phyloP scores from a whole-genome alignment of 768 basidiomycete species.

The Rhodocollybia butyracea region DNA sequence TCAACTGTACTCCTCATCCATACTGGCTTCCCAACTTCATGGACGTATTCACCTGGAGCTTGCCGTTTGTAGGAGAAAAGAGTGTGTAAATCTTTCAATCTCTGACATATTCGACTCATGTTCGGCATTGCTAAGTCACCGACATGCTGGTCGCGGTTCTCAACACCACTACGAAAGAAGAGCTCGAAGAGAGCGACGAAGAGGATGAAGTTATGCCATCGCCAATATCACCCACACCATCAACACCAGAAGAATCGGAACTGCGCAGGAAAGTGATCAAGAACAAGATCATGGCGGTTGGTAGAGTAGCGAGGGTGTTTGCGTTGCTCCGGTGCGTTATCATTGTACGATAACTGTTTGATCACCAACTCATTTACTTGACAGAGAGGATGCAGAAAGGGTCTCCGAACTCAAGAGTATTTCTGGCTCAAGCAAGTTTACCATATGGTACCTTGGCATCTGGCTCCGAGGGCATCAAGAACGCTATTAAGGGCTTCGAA shows the following conservation, averaged over 20 bases:
- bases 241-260: constrained; percentile 41
- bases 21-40: constrained; percentile 99
- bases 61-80: constrained; percentile 98
- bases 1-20: constrained; percentile 93
- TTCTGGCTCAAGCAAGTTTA: constrained; percentile 68
- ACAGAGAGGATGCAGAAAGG: constrained; percentile 94
- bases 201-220: constrained; percentile 35
- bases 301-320: constrained; percentile 94
- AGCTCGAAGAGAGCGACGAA: constrained; percentile 84
- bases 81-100: constrained; percentile 45
- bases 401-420: constrained; percentile 96
- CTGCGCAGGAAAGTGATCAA: constrained; percentile 92
- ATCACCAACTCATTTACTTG: constrained; percentile 2
- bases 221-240: constrained; percentile 35
- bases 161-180: constrained; percentile 94
- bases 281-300: constrained; percentile 98
- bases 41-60: constrained; percentile 99
- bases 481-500: constrained; percentile 89
- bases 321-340: constrained; percentile 81
- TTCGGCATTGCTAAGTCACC: constrained; percentile 79
- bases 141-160: constrained; percentile 98
- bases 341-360: not conserved
- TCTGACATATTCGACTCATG: not conserved
- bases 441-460: constrained; percentile 83
- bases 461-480: constrained; percentile 92